phyloP scores from a whole-genome alignment of 2,329 filamentous ascomycete species.

The Botrytis fragariae region DNA sequence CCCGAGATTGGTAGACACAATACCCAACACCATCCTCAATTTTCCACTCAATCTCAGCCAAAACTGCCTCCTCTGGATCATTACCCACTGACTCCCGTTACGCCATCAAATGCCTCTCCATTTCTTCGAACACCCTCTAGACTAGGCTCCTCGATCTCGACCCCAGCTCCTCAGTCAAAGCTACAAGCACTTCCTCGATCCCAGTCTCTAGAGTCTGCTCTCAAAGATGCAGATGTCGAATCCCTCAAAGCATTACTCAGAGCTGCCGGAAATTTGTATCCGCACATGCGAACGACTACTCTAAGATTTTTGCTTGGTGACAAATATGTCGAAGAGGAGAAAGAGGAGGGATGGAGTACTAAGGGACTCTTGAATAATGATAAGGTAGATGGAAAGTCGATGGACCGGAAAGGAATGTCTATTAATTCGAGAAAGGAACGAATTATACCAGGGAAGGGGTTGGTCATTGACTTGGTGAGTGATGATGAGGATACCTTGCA shows the following conservation, averaged over 20 bases:
- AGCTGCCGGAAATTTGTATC: background rate
- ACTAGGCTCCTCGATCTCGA: background rate
- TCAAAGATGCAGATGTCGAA: background rate
- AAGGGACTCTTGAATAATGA: background rate
- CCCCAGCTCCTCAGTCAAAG: background rate
- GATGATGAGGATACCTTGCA: background rate
- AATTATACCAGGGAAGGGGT: background rate
- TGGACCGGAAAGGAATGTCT: background rate
- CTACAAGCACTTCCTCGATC: background rate
- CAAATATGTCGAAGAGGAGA: slow-evolving; percentile 6
- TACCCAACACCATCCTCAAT: background rate
- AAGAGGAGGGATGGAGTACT: background rate
- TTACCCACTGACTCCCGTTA: background rate
- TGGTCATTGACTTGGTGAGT: slow-evolving; percentile 11
- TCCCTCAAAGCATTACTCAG: background rate
- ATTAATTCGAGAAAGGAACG: background rate
- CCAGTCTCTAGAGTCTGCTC: background rate
- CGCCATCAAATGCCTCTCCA: background rate
- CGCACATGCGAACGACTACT: background rate
- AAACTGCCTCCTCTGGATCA: background rate
- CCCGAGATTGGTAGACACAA: too few relatives aligned
- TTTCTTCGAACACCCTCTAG: background rate
- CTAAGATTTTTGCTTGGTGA: background rate
- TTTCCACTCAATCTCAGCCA: background rate
- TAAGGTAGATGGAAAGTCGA: background rate